Percentiles rank a stretch among this genome's conserved stretches.
Conservation (phyloP, 257 asterid species). For the Gentiana straminea region DNA sequence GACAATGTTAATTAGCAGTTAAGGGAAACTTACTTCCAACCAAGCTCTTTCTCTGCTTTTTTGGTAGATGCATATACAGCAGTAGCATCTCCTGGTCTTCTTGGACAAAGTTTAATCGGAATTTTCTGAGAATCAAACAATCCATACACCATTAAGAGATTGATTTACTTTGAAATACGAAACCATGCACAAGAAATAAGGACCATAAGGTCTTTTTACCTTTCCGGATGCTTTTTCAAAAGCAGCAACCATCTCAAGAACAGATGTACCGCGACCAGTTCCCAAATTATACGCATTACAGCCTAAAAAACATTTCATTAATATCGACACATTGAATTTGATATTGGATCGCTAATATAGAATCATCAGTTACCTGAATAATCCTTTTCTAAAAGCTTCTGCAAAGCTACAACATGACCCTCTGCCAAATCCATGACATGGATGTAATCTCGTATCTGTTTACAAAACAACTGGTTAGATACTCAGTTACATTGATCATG, state of each 20-base stretch:
- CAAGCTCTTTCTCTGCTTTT: slow-evolving; percentile 72
- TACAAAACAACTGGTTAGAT: slow-evolving; percentile 5
- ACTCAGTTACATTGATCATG: background rate
- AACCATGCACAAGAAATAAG: background rate
- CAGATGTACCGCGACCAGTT: slow-evolving; percentile 86
- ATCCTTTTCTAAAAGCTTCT: slow-evolving; percentile 53
- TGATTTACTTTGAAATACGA: background rate
- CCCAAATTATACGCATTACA: slow-evolving; percentile 89
- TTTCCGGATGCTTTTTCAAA: slow-evolving; percentile 75
- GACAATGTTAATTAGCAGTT: background rate
- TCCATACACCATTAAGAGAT: background rate
- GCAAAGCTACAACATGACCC: slow-evolving; percentile 84
- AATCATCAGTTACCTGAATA: slow-evolving; percentile 35
- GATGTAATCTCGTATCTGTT: slow-evolving; percentile 87
- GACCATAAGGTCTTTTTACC: slow-evolving; percentile 23
- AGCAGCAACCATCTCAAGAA: slow-evolving; percentile 86
- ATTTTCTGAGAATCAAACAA: slow-evolving; percentile 40
- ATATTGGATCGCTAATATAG: background rate
- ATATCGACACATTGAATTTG: background rate
- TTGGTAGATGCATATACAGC: slow-evolving; percentile 87
- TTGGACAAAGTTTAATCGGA: slow-evolving; percentile 67
- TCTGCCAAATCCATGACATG: slow-evolving; percentile 99
- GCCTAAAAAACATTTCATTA: slow-evolving; percentile 25
- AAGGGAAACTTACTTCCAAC: slow-evolving; percentile 69
- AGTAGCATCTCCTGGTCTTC: slow-evolving; percentile 88